Conservation (phyloP, 371 early-diverging fungal species). For the Lichtheimia ornata region DNA sequence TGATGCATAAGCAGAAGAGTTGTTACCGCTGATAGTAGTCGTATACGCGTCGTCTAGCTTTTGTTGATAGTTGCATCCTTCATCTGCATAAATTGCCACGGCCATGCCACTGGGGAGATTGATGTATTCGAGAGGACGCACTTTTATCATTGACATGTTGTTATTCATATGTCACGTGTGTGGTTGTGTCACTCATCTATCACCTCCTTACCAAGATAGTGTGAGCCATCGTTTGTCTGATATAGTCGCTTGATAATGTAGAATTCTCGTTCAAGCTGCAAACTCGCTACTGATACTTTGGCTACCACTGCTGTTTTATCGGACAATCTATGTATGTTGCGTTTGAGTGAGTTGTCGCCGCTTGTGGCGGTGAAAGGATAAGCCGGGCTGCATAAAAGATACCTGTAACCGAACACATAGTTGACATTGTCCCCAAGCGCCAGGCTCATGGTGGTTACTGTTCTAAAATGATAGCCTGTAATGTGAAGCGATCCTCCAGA, state of each 20-base stretch:
- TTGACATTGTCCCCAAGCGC: conserved; percentile 43
- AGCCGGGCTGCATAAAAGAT: not conserved
- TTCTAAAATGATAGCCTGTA: conserved; percentile 45
- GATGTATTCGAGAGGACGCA: conserved; percentile 40
- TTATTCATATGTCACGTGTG: not conserved
- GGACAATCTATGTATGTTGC: conserved; percentile 37
- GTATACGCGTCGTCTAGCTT: not conserved
- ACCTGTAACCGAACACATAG: conserved; percentile 43
- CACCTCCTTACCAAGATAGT: conserved; percentile 34
- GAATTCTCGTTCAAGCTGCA: conserved; percentile 42
- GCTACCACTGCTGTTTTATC: conserved; percentile 41
- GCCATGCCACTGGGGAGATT: conserved; percentile 39
- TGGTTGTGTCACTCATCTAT: conserved; percentile 20
- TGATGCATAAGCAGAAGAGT: too few species aligned
- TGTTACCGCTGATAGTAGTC: too few species aligned
- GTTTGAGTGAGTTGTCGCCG: not conserved
- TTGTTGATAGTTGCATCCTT: conserved; percentile 21
- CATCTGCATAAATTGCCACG: conserved; percentile 41
- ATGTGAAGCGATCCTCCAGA: conserved; percentile 19
- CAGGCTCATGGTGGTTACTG: conserved; percentile 29
- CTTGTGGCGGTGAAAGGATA: not conserved
- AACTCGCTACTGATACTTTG: conserved; percentile 36
- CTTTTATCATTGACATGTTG: conserved; percentile 10
- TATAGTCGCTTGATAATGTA: conserved; percentile 40
- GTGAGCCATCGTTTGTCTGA: conserved; percentile 32